Percentiles rank a stretch among this genome's conserved stretches.
Conservation (phyloP, 371 early-diverging fungal genomes). For the Saksenaea vasiformis region DNA sequence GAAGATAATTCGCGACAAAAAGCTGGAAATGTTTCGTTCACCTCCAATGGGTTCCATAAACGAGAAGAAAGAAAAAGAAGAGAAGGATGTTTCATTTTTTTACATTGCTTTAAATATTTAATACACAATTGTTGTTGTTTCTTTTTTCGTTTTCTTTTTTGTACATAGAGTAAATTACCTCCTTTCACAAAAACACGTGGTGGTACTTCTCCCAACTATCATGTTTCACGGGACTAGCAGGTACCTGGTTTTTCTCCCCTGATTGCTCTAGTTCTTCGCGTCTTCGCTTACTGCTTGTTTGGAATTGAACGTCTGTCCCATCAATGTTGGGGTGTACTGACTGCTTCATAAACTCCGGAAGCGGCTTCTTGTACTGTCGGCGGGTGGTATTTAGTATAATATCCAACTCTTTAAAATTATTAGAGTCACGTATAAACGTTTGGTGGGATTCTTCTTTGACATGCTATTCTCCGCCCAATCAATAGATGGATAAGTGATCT, state of each 20-base stretch:
- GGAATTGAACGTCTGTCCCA: slow-evolving; percentile 27
- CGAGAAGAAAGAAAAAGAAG: no score
- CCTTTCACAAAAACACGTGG: slow-evolving; percentile 1
- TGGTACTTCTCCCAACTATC: background rate
- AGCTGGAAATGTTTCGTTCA: no score
- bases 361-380: slow-evolving; percentile 24
- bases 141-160: no score
- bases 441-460: slow-evolving; percentile 32
- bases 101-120: no score
- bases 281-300: slow-evolving; percentile 10
- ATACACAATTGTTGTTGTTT: no score
- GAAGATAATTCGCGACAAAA: no score
- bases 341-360: slow-evolving; percentile 17
- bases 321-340: slow-evolving; percentile 24
- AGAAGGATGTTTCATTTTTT: no score
- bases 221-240: background rate
- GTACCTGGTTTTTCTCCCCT: background rate
- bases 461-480: slow-evolving; percentile 28
- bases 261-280: background rate
- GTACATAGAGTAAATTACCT: background rate
- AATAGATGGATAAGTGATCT: background rate
- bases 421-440: slow-evolving; percentile 30
- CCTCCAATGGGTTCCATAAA: no score
- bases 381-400: slow-evolving; percentile 25
- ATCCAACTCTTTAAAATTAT: slow-evolving; percentile 43